These are phyloP conservation scores for Raffaelea albimanens DNA, from an alignment of 2,329 filamentous ascomycete species.

Conservation along the genomic window DNA sequence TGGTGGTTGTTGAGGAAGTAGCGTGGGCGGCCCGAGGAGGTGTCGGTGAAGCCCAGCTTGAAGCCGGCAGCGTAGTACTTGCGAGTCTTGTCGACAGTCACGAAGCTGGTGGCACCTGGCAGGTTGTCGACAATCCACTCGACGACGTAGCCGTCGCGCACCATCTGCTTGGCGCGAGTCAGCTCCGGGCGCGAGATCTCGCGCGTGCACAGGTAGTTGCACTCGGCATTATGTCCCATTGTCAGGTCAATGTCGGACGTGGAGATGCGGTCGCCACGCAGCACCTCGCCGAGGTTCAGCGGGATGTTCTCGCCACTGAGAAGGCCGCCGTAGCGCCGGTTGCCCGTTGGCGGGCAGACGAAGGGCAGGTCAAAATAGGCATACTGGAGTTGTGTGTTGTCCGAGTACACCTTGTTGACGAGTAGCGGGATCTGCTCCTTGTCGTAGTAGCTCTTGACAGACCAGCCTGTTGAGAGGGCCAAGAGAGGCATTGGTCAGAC, in stretches of 20 bases:
- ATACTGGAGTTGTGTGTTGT: conserved; percentile 84
- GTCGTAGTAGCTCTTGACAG: conserved; percentile 68
- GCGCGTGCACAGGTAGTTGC: conserved; percentile 61
- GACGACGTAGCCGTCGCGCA: conserved; percentile 72
- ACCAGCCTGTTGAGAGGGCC: conserved; percentile 53
- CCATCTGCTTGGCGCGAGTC: conserved; percentile 59
- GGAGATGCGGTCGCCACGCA: conserved; percentile 77
- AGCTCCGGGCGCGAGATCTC: conserved; percentile 57
- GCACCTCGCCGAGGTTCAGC: conserved; percentile 77
- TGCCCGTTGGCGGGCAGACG: conserved; percentile 69
- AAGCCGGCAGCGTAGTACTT: conserved; percentile 90
- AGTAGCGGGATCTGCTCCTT: conserved; percentile 73
- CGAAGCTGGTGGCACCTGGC: conserved; percentile 79
- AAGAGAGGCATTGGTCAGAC: not conserved
- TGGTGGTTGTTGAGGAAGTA: conserved; percentile 84
- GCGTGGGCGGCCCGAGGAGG: conserved; percentile 46
- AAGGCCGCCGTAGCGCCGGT: conserved; percentile 54
- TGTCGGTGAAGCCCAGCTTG: conserved; percentile 73
- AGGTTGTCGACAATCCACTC: conserved; percentile 94
- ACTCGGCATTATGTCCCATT: conserved; percentile 68
- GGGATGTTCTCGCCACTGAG: conserved; percentile 69
- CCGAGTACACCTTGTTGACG: conserved; percentile 86
- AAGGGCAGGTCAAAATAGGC: conserved; percentile 84
- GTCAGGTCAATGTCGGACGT: conserved; percentile 73
- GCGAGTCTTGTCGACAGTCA: conserved; percentile 71